These are phyloP conservation scores for Yamadazyma laniorum DNA, from an alignment of 805 yeast species.

Conservation along the genomic window DNA sequence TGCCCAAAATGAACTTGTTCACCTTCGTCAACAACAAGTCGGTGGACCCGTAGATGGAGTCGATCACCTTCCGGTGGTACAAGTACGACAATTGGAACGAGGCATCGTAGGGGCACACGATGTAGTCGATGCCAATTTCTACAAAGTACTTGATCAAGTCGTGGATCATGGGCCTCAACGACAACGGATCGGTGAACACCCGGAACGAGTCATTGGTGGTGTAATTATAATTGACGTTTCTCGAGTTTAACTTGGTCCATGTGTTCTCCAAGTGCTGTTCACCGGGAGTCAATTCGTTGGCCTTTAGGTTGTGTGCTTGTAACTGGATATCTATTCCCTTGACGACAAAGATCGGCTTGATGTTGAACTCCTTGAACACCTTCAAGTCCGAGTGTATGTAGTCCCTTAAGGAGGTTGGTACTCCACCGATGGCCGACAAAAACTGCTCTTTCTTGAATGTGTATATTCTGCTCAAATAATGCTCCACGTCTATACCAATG, in stretches of 20 bases:
- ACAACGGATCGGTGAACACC: slow-evolving; percentile 48
- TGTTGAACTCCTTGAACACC: slow-evolving; percentile 55
- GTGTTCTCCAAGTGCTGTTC: slow-evolving; percentile 40
- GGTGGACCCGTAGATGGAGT: slow-evolving; percentile 80
- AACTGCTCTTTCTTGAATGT: slow-evolving; percentile 65
- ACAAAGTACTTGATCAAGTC: slow-evolving; percentile 59
- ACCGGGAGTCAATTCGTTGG: slow-evolving; percentile 36
- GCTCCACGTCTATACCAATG: slow-evolving; percentile 81
- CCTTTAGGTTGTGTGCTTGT: slow-evolving; percentile 31
- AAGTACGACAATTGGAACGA: slow-evolving; percentile 79
- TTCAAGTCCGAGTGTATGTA: slow-evolving; percentile 62
- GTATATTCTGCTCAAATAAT: slow-evolving; percentile 64
- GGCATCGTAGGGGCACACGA: slow-evolving; percentile 81
- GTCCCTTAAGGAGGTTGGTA: slow-evolving; percentile 60
- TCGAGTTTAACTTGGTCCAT: slow-evolving; percentile 37
- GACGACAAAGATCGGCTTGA: slow-evolving; percentile 80
- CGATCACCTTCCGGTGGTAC: slow-evolving; percentile 53
- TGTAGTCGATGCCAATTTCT: slow-evolving; percentile 55
- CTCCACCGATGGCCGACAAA: slow-evolving; percentile 77
- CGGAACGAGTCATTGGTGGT: slow-evolving; percentile 48
- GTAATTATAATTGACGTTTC: slow-evolving; percentile 14
- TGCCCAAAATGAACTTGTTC: slow-evolving; percentile 68
- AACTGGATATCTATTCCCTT: slow-evolving; percentile 57
- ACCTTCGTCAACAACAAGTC: slow-evolving; percentile 66
- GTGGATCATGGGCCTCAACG: slow-evolving; percentile 48